phyloP scores from a whole-genome alignment of 148 eudicot genomes.

The Rhododendron henanense region DNA sequence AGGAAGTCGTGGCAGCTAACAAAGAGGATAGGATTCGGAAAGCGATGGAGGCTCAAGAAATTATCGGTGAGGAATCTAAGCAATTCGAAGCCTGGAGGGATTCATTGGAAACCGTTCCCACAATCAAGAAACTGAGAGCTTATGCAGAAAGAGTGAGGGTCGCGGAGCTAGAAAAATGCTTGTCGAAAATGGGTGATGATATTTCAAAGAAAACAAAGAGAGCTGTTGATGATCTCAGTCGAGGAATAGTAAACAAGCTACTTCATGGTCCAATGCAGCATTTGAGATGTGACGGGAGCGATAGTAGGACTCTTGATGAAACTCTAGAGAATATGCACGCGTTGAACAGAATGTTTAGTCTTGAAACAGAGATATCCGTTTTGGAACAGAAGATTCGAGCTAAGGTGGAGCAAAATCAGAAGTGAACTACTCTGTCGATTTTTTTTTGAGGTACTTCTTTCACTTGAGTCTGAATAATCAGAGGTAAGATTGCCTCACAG shows the following conservation, averaged over 20 bases:
- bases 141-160: conserved; percentile 79
- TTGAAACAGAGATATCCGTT: conserved; percentile 81
- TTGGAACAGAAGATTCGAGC: conserved; percentile 94
- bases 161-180: conserved; percentile 76
- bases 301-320: conserved; percentile 72
- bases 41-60: conserved; percentile 79
- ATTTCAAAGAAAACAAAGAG: conserved; percentile 55
- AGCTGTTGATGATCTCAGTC: conserved; percentile 84
- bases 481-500: conserved; percentile 25
- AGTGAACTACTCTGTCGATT: conserved; percentile 26
- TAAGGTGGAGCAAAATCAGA: conserved; percentile 78
- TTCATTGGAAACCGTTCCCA: conserved; percentile 85
- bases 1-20: conserved; percentile 87
- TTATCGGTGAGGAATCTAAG: conserved; percentile 61
- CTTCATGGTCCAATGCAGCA: conserved; percentile 98
- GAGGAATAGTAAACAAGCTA: conserved; percentile 87
- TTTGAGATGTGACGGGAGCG: conserved; percentile 92
- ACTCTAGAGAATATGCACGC: conserved; percentile 96
- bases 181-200: conserved; percentile 70
- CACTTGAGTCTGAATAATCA: conserved; percentile 37
- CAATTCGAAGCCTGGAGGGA: conserved; percentile 91
- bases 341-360: conserved; percentile 86
- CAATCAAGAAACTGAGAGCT: conserved; percentile 84
- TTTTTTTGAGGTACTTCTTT: conserved; percentile 9
- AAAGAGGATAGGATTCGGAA: conserved; percentile 75